These are phyloP conservation scores for Colletotrichum tropicale DNA, from an alignment of 2,329 filamentous ascomycete genomes.

Conservation along the genomic window DNA sequence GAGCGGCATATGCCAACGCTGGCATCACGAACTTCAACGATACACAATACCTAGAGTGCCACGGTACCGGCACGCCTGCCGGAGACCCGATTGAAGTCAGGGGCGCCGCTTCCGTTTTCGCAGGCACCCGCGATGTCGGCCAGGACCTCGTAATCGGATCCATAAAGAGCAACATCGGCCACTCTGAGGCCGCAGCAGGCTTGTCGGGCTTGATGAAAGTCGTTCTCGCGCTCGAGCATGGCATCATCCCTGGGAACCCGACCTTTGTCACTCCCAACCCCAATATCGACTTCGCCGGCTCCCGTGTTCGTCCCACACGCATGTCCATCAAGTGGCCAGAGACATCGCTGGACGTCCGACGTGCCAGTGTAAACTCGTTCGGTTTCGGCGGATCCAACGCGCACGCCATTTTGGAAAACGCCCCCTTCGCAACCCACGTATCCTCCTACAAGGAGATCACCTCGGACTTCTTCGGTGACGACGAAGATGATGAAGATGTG, in stretches of 20 bases:
- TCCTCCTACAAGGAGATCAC: not conserved
- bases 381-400: slow-evolving; percentile 40
- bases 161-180: slow-evolving; percentile 37
- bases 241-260: slow-evolving; percentile 27
- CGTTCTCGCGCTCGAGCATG: slow-evolving; percentile 28
- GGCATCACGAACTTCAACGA: slow-evolving; percentile 23
- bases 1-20: slow-evolving; percentile 31
- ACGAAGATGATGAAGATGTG: not conserved
- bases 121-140: not conserved
- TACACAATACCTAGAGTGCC: slow-evolving; percentile 39
- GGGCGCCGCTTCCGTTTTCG: slow-evolving; percentile 30
- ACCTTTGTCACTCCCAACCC: slow-evolving; percentile 32
- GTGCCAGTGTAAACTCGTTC: slow-evolving; percentile 37
- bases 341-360: not conserved
- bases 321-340: not conserved
- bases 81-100: slow-evolving; percentile 41
- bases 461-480: not conserved
- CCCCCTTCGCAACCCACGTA: not conserved
- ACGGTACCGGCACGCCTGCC: slow-evolving; percentile 42
- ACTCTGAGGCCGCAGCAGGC: slow-evolving; percentile 32
- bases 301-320: not conserved
- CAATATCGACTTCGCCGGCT: not conserved
- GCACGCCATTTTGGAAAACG: slow-evolving; percentile 27
- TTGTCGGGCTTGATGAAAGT: slow-evolving; percentile 33
- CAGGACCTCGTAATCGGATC: slow-evolving; percentile 31